Evolutionary conservation across 202 grass and related monocot species (phyloP), one percentile per base, ranked within the genome.

Genomic region (Musa balbisiana): DNA sequence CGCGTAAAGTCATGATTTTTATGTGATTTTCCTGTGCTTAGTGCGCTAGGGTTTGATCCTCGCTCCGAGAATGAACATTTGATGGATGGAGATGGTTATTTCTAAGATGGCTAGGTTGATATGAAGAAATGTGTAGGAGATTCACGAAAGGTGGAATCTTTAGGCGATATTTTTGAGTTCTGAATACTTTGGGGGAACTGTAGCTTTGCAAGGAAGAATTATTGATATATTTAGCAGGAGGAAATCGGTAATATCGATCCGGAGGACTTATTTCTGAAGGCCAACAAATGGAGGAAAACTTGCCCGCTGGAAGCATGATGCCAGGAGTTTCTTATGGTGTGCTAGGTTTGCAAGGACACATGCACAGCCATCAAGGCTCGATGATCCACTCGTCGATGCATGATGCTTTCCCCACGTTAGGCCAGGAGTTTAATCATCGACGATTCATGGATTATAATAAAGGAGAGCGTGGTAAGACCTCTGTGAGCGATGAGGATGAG

Each of bases 301-400:
- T 73, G 9, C 24, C 52, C 2, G 23, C 11, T 73, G 72, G 72
- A 29, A 56, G 23, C 8, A 73, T 58, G 72, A 72, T 72, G 49
- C 53, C 72, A 9, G 72, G 72, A 29, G 53, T 14, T 33, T 73
- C 72, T 29, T 56, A 73, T 29, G 53, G 71, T 27, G 22, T 73
- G 10, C 53, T 73, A 27, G 53, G 53, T 55, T 29, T 58, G 12
- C 71, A 73, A 73, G 53, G 71, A 13, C 55, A 73, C 71, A 56
- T 73, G 52, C 52, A 73, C 71, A 54, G n/a, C n/a, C 52, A 73
- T 56, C 71, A 73, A 55, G 71, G 52, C 4, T 73, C 71, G 16
- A 55, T 55, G 53, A 26, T 55, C 23, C 71, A 26, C 51, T 11
- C 11, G 20, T 13, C 50, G 10, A 26, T 27, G 51, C 21, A 33